Base-by-base conservation (phyloP, 2,329 filamentous ascomycete genomes). In the Aspergillus sp. region DNA sequence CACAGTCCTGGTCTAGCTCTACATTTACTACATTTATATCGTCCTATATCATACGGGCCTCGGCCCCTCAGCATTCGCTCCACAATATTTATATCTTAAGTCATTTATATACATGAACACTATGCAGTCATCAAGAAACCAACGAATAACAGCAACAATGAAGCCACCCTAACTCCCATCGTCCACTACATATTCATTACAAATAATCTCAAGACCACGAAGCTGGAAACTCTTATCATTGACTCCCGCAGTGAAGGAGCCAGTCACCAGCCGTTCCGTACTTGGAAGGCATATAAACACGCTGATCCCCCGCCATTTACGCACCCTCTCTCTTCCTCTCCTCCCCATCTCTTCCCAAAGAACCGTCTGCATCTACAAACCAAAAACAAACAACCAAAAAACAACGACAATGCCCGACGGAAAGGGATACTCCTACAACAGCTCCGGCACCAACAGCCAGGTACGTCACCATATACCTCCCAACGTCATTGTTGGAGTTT, bases 391-490 rank as follows among this genome's bases (percentile, higher is more conserved):
- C 12, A 13, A 5, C 12, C 47, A 22, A 50, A 17, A 3, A 9
- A 24, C 20, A 8, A 34, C 13, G 13, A 50, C 19, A n/a, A 50
- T 39, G 34, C 34, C 19, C 7, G 47, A 50, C 19, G 59, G 61
- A 40, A 68, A 66, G 47, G 60, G 63, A 49, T 82, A 80, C 68
- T 68, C 65, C 19, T 65, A 75, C 62, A 80, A 65, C 27, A 68
- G 73, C 60, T 77, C 73, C 55, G 87, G 87, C 69, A 86, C 82
- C 71, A 89, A 89, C 75, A 83, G 72, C 73, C 79, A 86, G 79
- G 86, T 86, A 74, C 59, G 70, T 62, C 17, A n/a, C 37, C 24
- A 40, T 27, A 11, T 17, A 7, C 3, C n/a, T 24, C 5, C 7
- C 37, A 4, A 13, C 9, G 54, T 30, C 27, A 30, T 30, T 9